phyloP scores from a whole-genome alignment of 2,329 filamentous ascomycete species.

The Clarireedia monteithiana region DNA sequence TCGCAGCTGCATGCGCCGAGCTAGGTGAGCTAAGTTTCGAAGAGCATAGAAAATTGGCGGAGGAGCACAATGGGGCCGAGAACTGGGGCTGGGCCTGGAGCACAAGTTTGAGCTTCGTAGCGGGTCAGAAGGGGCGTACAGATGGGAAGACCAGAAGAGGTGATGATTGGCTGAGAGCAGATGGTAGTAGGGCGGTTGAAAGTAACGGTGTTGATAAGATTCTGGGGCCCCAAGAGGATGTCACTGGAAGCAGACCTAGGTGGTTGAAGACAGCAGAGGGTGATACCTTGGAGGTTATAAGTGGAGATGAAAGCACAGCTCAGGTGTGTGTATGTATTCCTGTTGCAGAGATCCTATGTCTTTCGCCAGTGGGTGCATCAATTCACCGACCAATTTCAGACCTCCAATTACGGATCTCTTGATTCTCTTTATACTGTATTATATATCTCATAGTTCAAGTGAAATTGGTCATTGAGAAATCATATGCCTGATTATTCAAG shows the following conservation, averaged over 20 bases:
- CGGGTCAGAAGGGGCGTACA: constrained; percentile 16
- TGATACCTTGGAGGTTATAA: constrained; percentile 53
- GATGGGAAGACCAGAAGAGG: constrained; percentile 37
- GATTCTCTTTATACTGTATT: no score
- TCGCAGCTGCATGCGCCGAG: constrained; percentile 38
- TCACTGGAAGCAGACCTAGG: constrained; percentile 33
- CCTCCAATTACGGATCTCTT: no score
- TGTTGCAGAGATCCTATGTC: no score
- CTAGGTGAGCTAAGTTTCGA: constrained; percentile 62
- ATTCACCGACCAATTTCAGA: no score
- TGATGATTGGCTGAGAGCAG: constrained; percentile 60
- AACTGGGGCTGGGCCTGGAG: constrained; percentile 52
- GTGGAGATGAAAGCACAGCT: constrained; percentile 50
- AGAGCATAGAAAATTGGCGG: constrained; percentile 42
- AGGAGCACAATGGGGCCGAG: constrained; percentile 13
- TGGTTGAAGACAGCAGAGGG: constrained; percentile 53
- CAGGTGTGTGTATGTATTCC: constrained; percentile 55
- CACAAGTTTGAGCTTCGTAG: constrained; percentile 38
- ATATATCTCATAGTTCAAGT: no score
- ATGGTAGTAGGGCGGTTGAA: constrained; percentile 30
- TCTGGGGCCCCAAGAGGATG: constrained; percentile 25
- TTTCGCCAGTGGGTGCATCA: no score
- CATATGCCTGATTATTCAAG: no score
- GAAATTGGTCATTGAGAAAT: no score
- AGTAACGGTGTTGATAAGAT: constrained; percentile 49